Percentiles rank a stretch among this genome's conserved stretches.
These are phyloP conservation scores for Diplotaxis tenuifolia DNA, from an alignment of 345 rosid genomes.

Conservation along the genomic window DNA sequence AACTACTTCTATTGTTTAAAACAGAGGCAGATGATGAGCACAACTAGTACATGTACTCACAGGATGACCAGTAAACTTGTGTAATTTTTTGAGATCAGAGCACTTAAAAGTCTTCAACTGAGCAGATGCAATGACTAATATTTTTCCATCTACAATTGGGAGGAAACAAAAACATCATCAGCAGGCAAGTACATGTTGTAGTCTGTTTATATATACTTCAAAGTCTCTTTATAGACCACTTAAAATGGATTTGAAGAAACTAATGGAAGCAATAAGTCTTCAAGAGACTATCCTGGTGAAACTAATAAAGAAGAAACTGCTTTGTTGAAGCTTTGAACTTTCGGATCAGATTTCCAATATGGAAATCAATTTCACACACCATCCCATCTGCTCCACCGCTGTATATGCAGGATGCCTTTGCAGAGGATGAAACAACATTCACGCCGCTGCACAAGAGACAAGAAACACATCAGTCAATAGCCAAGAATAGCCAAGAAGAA, in stretches of 20 bases:
- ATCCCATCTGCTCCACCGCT: constrained; percentile 91
- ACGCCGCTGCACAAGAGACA: constrained; percentile 76
- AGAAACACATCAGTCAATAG: neutral
- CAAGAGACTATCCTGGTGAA: constrained; percentile 60
- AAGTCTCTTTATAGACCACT: neutral
- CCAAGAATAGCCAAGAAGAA: neutral
- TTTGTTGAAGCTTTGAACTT: constrained; percentile 76
- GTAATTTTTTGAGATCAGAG: constrained; percentile 68
- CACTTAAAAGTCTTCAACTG: constrained; percentile 72
- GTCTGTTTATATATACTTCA: too few species aligned
- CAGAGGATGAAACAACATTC: constrained; percentile 69
- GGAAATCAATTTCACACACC: constrained; percentile 79
- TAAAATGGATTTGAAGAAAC: neutral
- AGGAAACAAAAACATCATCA: constrained; percentile 1
- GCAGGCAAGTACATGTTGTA: constrained; percentile 14
- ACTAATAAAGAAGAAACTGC: constrained; percentile 74
- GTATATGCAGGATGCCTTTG: constrained; percentile 55
- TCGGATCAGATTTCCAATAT: constrained; percentile 59
- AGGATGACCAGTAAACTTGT: constrained; percentile 93
- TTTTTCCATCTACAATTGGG: constrained; percentile 60
- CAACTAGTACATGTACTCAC: constrained; percentile 55
- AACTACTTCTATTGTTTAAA: neutral
- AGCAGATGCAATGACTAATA: constrained; percentile 74
- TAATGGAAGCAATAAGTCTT: neutral
- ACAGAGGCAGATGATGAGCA: too few species aligned